phyloP scores from a whole-genome alignment of 805 yeast genomes.

The Teunomyces tritomae region DNA sequence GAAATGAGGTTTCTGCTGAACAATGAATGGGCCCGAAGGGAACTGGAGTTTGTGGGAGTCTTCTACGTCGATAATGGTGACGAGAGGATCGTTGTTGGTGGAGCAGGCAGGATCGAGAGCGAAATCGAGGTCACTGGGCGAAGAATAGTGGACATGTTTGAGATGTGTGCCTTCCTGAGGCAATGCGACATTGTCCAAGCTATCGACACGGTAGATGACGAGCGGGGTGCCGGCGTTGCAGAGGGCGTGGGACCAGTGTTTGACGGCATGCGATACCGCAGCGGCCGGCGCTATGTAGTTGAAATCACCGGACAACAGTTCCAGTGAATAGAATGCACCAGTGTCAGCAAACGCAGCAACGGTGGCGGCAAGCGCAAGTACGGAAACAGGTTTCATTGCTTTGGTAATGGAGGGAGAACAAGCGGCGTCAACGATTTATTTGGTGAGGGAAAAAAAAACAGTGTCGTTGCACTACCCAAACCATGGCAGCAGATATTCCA shows the following conservation, averaged over 20 bases:
- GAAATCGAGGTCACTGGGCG: constrained; percentile 17
- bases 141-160: constrained; percentile 20
- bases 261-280: constrained; percentile 15
- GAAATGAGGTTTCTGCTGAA: constrained; percentile 33
- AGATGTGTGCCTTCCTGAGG: constrained; percentile 9
- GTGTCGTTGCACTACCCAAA: background rate
- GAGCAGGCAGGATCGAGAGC: constrained; percentile 12
- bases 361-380: constrained; percentile 10
- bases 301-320: constrained; percentile 9
- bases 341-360: constrained; percentile 24
- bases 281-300: constrained; percentile 22
- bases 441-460: background rate
- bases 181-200: constrained; percentile 11
- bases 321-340: constrained; percentile 19
- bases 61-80: constrained; percentile 18
- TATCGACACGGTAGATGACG: constrained; percentile 25
- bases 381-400: constrained; percentile 10
- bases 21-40: constrained; percentile 8
- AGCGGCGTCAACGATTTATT: background rate
- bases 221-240: constrained; percentile 17
- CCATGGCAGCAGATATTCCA: constrained; percentile 13
- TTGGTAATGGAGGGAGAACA: too few species aligned
- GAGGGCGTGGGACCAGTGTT: constrained; percentile 14
- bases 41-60: constrained; percentile 10
- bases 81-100: background rate